phyloP scores from a whole-genome alignment of 352 stramenopile genomes.

The Hyaloperonospora arabidopsidis region DNA sequence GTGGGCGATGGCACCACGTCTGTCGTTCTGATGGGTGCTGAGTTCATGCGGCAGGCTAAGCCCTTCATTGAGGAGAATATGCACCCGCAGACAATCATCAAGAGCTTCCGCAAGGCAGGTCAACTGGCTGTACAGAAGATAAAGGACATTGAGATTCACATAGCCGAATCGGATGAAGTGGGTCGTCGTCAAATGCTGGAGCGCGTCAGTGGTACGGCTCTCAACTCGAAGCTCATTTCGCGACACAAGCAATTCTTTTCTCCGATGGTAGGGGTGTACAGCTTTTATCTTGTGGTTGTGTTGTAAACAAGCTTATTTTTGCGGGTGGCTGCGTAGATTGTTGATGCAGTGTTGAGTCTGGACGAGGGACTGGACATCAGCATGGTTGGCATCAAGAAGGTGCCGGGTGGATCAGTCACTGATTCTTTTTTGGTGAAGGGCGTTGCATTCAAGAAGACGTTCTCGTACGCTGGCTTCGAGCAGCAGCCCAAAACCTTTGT shows the following conservation, averaged over 20 bases:
- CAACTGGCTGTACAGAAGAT: constrained; percentile 82
- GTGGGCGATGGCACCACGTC: constrained; percentile 94
- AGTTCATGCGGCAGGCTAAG: constrained; percentile 97
- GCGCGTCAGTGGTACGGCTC: constrained; percentile 90
- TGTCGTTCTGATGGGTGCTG: constrained; percentile 94
- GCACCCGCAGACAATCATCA: constrained; percentile 89
- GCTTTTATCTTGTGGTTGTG: neutral
- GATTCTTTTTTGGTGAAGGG: constrained; percentile 96
- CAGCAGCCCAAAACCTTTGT: constrained; percentile 98
- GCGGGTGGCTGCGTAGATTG: constrained; percentile 52
- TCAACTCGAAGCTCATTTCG: constrained; percentile 99
- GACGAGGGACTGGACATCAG: constrained; percentile 83
- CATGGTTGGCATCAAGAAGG: constrained; percentile 97
- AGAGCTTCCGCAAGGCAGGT: constrained; percentile 83
- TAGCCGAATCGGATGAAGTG: constrained; percentile 74
- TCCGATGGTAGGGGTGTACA: constrained; percentile 79
- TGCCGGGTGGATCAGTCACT: constrained; percentile 94
- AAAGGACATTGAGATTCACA: constrained; percentile 74
- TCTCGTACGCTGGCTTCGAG: constrained; percentile 99
- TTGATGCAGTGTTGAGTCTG: constrained; percentile 92
- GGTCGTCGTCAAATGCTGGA: constrained; percentile 85
- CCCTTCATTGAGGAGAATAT: constrained; percentile 97
- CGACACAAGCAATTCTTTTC: constrained; percentile 96
- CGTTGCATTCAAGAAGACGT: constrained; percentile 99
- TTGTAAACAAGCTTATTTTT: constrained; percentile 2